Conservation (phyloP, 1,139 yeast species). For the Magnusiomyces suaveolens region DNA sequence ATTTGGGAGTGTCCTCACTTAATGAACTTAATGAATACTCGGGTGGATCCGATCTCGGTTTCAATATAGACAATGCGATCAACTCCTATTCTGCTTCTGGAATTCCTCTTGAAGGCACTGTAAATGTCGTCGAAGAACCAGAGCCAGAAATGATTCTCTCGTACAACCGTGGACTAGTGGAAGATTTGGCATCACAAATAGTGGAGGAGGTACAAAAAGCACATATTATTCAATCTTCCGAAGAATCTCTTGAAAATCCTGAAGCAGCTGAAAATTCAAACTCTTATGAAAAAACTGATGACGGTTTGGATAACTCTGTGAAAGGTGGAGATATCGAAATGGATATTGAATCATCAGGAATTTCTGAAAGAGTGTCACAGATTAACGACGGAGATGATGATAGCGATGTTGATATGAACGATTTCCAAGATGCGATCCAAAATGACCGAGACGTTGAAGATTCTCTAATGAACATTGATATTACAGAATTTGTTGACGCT, state of each 20-base stretch:
- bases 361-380: too few species aligned
- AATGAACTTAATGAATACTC: too few species aligned
- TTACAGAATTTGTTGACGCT: conserved; percentile 7
- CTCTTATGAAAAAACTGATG: background rate
- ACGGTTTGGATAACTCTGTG: background rate
- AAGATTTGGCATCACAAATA: background rate
- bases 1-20: too few species aligned
- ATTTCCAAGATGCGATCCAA: conserved; percentile 1
- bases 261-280: background rate
- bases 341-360: background rate
- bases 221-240: background rate
- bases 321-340: background rate
- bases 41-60: background rate
- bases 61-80: conserved; percentile 23
- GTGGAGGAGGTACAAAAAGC: background rate
- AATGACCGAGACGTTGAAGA: conserved; percentile 8
- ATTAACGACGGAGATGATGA: conserved; percentile 11
- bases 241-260: background rate
- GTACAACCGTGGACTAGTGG: background rate
- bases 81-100: conserved; percentile 83
- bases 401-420: conserved; percentile 2
- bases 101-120: conserved; percentile 25
- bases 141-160: conserved; percentile 34
- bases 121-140: background rate
- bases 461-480: conserved; percentile 4